Conservation (phyloP, 2,329 filamentous ascomycete genomes). For the Calonectria crousiana region DNA sequence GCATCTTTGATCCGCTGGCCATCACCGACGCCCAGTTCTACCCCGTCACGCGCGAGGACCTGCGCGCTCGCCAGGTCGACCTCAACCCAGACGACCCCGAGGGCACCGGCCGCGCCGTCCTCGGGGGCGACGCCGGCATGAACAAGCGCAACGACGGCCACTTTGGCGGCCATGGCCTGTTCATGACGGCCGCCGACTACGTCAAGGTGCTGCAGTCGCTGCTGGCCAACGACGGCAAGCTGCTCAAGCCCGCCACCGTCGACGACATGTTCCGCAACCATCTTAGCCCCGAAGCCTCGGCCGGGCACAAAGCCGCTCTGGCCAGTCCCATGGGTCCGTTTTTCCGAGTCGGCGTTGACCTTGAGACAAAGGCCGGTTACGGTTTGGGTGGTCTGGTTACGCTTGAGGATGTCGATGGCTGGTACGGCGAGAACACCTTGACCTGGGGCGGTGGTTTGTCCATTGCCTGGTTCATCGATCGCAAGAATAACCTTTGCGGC, state of each 20-base stretch:
- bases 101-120: constrained; percentile 48
- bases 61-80: constrained; percentile 52
- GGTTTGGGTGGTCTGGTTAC: constrained; percentile 57
- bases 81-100: constrained; percentile 54
- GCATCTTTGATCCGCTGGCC: constrained; percentile 58
- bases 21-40: constrained; percentile 54
- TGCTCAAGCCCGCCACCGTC: constrained; percentile 57
- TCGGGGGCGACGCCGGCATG: constrained; percentile 49
- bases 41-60: constrained; percentile 50
- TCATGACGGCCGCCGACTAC: constrained; percentile 54
- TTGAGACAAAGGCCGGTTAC: constrained; percentile 50
- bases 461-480: constrained; percentile 62
- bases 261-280: constrained; percentile 62
- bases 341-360: constrained; percentile 51
- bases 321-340: constrained; percentile 48
- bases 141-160: constrained; percentile 51
- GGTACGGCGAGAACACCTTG: constrained; percentile 57
- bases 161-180: constrained; percentile 60
- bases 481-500: constrained; percentile 59
- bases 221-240: constrained; percentile 60
- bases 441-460: constrained; percentile 61
- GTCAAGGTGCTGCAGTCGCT: constrained; percentile 59
- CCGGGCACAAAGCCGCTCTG: constrained; percentile 45
- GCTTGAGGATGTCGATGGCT: constrained; percentile 55
- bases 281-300: constrained; percentile 49